Percentiles rank a stretch among this genome's conserved stretches.
Evolutionary conservation across 176 grass and related monocot genomes (phyloP).

Genomic region (sorghum (Sorghum bicolor)): Sorghum_bicolor_NCBIv3 NC_012872.2:69488001-69488500

Average conservation of each 20-base stretch:
- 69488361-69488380: too few relatives aligned
- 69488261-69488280: not conserved
- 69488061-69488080: not conserved
- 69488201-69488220: not conserved
- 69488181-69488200: not conserved
- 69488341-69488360: too few relatives aligned
- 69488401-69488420: too few relatives aligned
- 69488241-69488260: not conserved
- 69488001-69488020: constrained; percentile 55
- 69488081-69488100: not conserved
- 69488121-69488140: not conserved
- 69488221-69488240: not conserved
- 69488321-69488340: not conserved
- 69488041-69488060: constrained; percentile 41
- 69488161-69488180: not conserved
- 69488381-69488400: not conserved
- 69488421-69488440: too few relatives aligned
- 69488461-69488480: too few relatives aligned
- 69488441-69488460: too few relatives aligned
- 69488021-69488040: constrained; percentile 52
- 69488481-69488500: too few relatives aligned
- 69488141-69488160: not conserved
- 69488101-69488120: not conserved
- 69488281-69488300: not conserved
- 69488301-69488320: not conserved